Percentiles rank a stretch among this genome's conserved stretches.
Evolutionary conservation across 805 yeast species (phyloP).

Genomic region (Monosporozyma servazzii): DNA sequence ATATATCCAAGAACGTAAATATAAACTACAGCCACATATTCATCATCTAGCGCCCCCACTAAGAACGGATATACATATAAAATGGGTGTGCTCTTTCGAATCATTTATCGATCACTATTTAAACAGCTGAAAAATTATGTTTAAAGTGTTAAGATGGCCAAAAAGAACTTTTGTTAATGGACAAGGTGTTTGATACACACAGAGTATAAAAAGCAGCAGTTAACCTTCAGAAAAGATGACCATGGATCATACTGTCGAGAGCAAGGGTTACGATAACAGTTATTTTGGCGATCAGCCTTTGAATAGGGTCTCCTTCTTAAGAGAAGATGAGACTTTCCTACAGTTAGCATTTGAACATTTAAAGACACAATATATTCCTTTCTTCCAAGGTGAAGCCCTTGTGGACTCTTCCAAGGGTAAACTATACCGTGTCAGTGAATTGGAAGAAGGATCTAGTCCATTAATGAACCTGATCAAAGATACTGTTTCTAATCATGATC

Average conservation of each 20-base stretch:
- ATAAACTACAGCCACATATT: neutral
- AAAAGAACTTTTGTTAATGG: neutral
- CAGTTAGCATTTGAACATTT: constrained; percentile 35
- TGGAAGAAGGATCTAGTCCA: neutral
- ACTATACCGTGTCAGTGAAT: neutral
- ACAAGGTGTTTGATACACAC: too few species aligned
- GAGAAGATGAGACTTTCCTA: constrained; percentile 43
- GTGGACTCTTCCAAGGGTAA: neutral
- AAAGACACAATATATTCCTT: constrained; percentile 34
- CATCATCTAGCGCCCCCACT: too few species aligned
- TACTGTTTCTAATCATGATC: neutral
- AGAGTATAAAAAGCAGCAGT: neutral
- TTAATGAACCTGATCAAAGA: neutral
- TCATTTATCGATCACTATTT: too few species aligned
- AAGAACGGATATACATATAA: too few species aligned
- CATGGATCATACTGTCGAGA: neutral
- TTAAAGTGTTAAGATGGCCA: neutral
- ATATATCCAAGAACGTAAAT: neutral
- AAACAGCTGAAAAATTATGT: too few species aligned
- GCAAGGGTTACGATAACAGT: neutral
- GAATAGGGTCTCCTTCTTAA: constrained; percentile 48
- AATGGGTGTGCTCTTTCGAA: too few species aligned
- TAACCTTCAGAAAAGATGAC: neutral
- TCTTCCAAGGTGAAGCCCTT: constrained; percentile 27
- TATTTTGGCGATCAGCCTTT: constrained; percentile 41